These are phyloP conservation scores for Boletus subcaerulescens DNA, from an alignment of 768 basidiomycete species.

Conservation along the genomic window DNA sequence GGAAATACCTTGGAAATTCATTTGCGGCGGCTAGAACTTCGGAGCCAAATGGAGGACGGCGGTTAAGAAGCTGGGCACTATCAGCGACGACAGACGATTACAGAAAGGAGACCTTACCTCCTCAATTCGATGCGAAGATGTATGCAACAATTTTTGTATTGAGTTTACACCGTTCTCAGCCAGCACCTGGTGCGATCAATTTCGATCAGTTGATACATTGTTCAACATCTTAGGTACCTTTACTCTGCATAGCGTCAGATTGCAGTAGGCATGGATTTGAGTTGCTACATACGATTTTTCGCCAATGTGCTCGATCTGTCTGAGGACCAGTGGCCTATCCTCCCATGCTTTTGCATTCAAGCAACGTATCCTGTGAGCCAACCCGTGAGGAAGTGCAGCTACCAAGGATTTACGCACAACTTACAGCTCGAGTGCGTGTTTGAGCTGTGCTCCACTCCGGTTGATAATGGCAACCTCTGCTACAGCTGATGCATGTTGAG, in stretches of 20 bases:
- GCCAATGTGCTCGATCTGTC: conserved; percentile 88
- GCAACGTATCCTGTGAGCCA: conserved; percentile 59
- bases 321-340: conserved; percentile 75
- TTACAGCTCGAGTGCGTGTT: conserved; percentile 73
- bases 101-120: conserved; percentile 37
- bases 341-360: conserved; percentile 90
- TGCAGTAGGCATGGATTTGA: background rate
- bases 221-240: conserved; percentile 15
- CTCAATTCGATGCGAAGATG: conserved; percentile 62
- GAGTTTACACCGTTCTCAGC: conserved; percentile 70
- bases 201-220: background rate
- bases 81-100: conserved; percentile 1
- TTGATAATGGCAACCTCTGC: conserved; percentile 73
- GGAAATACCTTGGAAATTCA: conserved; percentile 63
- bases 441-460: conserved; percentile 62
- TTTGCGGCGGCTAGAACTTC: conserved; percentile 59
- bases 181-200: conserved; percentile 52
- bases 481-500: conserved; percentile 48
- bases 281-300: conserved; percentile 73
- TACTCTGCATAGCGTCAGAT: conserved; percentile 17
- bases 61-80: conserved; percentile 60
- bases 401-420: conserved; percentile 18
- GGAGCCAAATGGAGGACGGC: conserved; percentile 69
- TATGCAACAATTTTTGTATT: conserved; percentile 52
- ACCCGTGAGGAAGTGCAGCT: background rate